Conservation (phyloP, 495 filamentous ascomycete species). For the Poronia punctata region DNA sequence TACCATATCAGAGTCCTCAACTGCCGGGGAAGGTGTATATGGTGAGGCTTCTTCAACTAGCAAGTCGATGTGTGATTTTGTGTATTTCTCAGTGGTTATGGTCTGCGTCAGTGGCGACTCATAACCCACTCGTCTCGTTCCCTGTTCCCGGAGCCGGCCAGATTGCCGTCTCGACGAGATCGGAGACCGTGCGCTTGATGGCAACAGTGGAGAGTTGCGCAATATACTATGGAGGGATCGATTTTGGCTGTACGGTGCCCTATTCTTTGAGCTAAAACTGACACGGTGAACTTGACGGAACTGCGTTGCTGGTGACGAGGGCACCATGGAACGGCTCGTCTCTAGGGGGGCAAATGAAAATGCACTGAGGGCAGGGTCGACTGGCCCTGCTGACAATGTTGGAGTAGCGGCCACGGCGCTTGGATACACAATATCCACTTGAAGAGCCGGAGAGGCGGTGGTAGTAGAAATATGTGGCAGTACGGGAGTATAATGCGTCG, state of each 20-base stretch:
- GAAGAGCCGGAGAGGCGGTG: constrained; percentile 32
- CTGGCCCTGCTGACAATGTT: constrained; percentile 40
- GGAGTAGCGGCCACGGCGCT: constrained; percentile 44
- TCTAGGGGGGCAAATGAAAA: constrained; percentile 33
- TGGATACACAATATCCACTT: constrained; percentile 33
- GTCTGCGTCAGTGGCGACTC: constrained; percentile 47
- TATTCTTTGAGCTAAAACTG: constrained; percentile 11
- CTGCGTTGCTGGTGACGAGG: constrained; percentile 14
- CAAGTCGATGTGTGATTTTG: constrained; percentile 49
- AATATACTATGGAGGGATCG: constrained; percentile 65
- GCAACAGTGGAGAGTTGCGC: constrained; percentile 65
- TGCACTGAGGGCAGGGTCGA: constrained; percentile 29
- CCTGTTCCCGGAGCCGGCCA: constrained; percentile 41
- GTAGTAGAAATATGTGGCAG: constrained; percentile 39
- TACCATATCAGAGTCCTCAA: constrained; percentile 24
- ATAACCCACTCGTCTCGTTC: constrained; percentile 43
- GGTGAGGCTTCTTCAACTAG: constrained; percentile 44
- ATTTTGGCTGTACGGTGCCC: constrained; percentile 57
- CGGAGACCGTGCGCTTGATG: constrained; percentile 35
- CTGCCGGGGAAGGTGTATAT: constrained; percentile 31
- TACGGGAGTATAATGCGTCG: too few species aligned
- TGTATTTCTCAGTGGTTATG: constrained; percentile 49
- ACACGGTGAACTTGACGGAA: constrained; percentile 16
- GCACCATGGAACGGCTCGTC: constrained; percentile 8
- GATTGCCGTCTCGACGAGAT: constrained; percentile 41